Evolutionary conservation across 2,329 filamentous ascomycete genomes (phyloP), one percentile per base, ranked within the genome.

Genomic region (Penicillium carneum): DNA sequence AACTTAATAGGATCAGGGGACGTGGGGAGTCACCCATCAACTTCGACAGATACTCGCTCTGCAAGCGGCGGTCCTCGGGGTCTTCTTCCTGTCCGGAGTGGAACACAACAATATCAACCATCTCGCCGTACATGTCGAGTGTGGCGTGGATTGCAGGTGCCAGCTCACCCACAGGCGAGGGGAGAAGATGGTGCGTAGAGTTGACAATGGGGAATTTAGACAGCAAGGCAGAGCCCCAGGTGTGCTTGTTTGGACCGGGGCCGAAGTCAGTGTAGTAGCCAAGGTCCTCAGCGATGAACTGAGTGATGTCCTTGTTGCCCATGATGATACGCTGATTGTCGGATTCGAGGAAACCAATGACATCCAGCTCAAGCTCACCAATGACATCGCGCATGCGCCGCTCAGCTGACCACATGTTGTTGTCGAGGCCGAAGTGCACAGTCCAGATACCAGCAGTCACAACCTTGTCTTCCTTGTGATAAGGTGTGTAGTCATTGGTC

Each of bases 221-320:
- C 4, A 99, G 85, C 46, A 99, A 84, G 23, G 93, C 95, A 10
- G 90, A 87, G 53, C 95, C 95, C 95, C 95, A 99, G 0, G 95
- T 99, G 81, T 99, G 95, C 81, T 98, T 99, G 85, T 99, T 97
- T 7, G 95, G 95, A 1, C 95, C 95, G 33, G 95, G 95, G 57
- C 95, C 95, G 72, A 93, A 97, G 81, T 99, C 95, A 51, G 96
- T 93, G 74, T 97, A 99, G 95, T 99, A 99, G 70, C 95, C 95
- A 11, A 99, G 85, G 68, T 99, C 93, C 76, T 98, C 94, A 20
- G 95, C 93, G 9, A 99, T 86, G 79, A 92, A 96, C 75, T 98
- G 95, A 1, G 95, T 97, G 9, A 92, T 90, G 76, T 99, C 95
- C 68, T 95, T 90, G 80, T 98, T 99, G 72, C 95, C 95, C 95